Evolutionary conservation across 805 yeast species (phyloP), one percentile per base, ranked within the genome.

Genomic region (fission yeast (Schizosaccharomyces pombe)): DNA sequence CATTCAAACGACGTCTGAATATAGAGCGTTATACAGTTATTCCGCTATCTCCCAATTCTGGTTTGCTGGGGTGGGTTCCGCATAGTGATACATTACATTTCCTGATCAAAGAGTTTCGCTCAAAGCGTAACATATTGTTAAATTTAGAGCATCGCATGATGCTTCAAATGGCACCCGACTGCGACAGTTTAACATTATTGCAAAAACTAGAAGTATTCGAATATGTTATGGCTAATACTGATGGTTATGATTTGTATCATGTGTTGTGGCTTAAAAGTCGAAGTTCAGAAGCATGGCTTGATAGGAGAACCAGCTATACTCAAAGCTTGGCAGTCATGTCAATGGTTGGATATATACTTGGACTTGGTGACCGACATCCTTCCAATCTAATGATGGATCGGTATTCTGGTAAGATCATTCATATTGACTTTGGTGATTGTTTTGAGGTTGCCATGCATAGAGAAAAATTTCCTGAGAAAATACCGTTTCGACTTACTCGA

Each of bases 381-480:
- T 85, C 95, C 32, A 91, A 91, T 63, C 74, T 91, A 68, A 85
- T 91, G 95, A 75, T 91, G 68, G 94, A 89, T 65, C 72, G 95
- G 58, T 76, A 80, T 53, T 85, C 96, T 0, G 99, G 99, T 57
- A 86, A 91, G 63, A 95, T 91, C 54, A 76, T 91, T 37, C 99
- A 91, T 64, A 89, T 91, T 67, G 99, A 91, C 72, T 91, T 89
- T 68, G 99, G 98, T 60, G 99, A 91, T 65, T 91, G 99, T 74
- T 91, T 91, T 63, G 99, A 91, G 65, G 95, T 97, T 2, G 98
- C 99, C 0, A 86, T 89, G 52, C 68, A 91, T 57, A 77, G 99
- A 60, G 98, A 91, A 60, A 91, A 91, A 64, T 91, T 83, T 65
- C 99, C 99, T 0, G 99, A 91, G 62, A 89, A 87, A 65, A 98